Conservation (phyloP, 2,329 filamentous ascomycete species). For the Nigrospora osmanthi region DNA sequence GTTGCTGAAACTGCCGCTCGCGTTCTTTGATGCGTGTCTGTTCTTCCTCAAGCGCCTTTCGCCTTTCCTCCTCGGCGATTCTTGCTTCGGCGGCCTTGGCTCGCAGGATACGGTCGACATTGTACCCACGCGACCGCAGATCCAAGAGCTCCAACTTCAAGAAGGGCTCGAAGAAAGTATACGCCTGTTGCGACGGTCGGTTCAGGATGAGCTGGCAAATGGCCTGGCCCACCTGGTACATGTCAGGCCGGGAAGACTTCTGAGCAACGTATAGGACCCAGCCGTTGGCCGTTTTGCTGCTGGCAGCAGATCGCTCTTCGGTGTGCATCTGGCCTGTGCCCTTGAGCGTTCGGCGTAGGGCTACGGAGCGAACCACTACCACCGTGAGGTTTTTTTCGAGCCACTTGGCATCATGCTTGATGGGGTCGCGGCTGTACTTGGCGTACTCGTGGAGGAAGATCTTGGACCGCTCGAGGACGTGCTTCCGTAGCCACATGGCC, state of each 20-base stretch:
- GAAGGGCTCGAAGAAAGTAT: constrained; percentile 85
- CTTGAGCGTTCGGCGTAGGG: constrained; percentile 67
- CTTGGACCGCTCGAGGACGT: constrained; percentile 80
- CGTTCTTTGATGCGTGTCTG: constrained; percentile 56
- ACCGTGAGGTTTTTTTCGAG: constrained; percentile 78
- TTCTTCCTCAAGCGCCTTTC: constrained; percentile 67
- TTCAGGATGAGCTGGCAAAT: constrained; percentile 74
- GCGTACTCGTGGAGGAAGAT: constrained; percentile 76
- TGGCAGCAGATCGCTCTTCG: constrained; percentile 69
- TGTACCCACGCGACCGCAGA: constrained; percentile 82
- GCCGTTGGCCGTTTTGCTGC: constrained; percentile 41
- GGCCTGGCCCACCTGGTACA: constrained; percentile 88
- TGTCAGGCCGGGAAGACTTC: constrained; percentile 55
- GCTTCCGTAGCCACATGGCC: constrained; percentile 65
- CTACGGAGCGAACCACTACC: constrained; percentile 69
- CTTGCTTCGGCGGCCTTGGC: constrained; percentile 82
- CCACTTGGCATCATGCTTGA: constrained; percentile 86
- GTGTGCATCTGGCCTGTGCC: constrained; percentile 62
- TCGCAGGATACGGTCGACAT: constrained; percentile 87
- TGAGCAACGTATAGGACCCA: constrained; percentile 72
- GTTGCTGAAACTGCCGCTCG: constrained; percentile 41
- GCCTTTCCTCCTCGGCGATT: constrained; percentile 75
- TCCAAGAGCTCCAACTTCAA: constrained; percentile 77
- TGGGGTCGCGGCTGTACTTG: constrained; percentile 64
- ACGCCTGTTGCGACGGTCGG: constrained; percentile 80